Evolutionary conservation across 768 basidiomycete genomes (phyloP).

Genomic region (Pisolithus microcarpus): DNA sequence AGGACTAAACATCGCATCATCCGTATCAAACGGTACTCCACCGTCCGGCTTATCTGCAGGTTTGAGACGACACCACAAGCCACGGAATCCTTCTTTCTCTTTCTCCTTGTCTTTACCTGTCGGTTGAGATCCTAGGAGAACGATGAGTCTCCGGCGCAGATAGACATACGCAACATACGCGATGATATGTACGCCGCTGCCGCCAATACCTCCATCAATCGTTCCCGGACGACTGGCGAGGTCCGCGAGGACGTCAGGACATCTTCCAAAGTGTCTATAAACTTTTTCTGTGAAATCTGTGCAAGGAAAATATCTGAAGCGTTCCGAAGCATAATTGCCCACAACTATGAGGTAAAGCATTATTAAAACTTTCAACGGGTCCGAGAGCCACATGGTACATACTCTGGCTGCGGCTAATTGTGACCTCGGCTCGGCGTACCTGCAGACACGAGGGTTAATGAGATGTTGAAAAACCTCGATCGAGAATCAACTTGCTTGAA

Average conservation of each 20-base stretch:
- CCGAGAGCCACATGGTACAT: constrained; percentile 18
- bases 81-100: constrained; percentile 51
- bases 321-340: constrained; percentile 88
- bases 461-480: constrained; percentile 4
- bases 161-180: background rate
- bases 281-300: constrained; percentile 68
- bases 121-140: constrained; percentile 13
- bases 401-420: constrained; percentile 75
- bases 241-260: constrained; percentile 56
- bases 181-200: constrained; percentile 59
- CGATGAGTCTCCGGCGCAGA: background rate
- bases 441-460: constrained; percentile 18
- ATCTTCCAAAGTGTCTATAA: constrained; percentile 73
- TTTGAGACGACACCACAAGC: constrained; percentile 77
- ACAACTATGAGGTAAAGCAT: constrained; percentile 42
- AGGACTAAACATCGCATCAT: constrained; percentile 76
- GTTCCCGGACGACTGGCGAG: constrained; percentile 73
- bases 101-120: constrained; percentile 25
- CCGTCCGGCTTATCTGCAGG: constrained; percentile 75
- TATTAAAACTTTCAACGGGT: background rate
- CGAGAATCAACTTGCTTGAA: constrained; percentile 55
- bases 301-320: constrained; percentile 63
- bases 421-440: constrained; percentile 68
- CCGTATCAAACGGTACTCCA: constrained; percentile 72
- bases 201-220: constrained; percentile 73